phyloP scores from a whole-genome alignment of 208 protist genomes.

The Crithidia expoeki region DNA sequence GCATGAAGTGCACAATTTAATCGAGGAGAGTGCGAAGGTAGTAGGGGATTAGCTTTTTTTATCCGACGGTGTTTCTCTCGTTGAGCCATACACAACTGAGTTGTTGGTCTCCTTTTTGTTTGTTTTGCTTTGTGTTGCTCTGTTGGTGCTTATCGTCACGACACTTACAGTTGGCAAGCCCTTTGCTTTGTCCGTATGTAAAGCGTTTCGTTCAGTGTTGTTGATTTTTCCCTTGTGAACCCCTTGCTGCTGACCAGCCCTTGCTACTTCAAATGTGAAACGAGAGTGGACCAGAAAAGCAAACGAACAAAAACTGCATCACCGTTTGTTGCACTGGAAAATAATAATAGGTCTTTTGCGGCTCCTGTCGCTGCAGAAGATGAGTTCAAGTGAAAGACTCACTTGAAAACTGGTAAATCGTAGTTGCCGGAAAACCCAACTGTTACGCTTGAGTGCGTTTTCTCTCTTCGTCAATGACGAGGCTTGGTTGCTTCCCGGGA shows the following conservation, averaged over 20 bases:
- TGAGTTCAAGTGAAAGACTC: too few relatives aligned
- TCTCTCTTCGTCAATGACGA: too few relatives aligned
- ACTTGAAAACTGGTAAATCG: too few relatives aligned
- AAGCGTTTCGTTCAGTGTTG: too few relatives aligned
- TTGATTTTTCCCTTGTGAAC: neutral
- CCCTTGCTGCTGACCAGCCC: neutral
- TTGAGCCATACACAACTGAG: neutral
- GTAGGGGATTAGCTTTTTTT: neutral
- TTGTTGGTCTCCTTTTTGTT: slow-evolving; percentile 8
- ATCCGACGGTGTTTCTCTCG: too few relatives aligned
- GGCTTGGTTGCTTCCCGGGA: too few relatives aligned
- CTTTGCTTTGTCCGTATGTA: neutral
- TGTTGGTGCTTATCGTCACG: neutral
- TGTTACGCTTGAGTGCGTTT: too few relatives aligned
- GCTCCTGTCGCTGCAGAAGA: too few relatives aligned
- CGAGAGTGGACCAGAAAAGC: neutral
- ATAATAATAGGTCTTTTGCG: too few relatives aligned
- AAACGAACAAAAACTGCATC: neutral
- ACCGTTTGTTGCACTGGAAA: neutral
- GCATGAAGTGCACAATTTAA: slow-evolving; percentile 47
- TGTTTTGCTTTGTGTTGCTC: neutral
- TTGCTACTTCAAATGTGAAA: neutral
- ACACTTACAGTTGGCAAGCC: neutral
- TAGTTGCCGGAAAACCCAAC: too few relatives aligned
- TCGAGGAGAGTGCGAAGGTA: slow-evolving; percentile 17